phyloP scores from a whole-genome alignment of 73 alveolate genomes.

The Breviolum minutum region DNA sequence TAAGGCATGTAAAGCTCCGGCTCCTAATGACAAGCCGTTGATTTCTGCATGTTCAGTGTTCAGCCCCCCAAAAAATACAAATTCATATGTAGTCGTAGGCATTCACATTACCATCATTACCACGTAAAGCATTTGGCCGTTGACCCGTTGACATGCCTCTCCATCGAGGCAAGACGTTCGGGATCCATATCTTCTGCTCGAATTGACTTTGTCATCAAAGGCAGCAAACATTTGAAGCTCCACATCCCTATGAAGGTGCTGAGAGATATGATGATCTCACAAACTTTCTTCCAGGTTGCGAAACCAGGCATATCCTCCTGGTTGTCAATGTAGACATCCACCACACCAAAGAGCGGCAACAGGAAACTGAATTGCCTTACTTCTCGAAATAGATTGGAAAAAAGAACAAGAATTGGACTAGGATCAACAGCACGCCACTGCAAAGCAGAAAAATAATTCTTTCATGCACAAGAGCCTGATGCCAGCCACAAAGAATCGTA shows the following conservation, averaged over 20 bases:
- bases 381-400: background rate
- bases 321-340: constrained; percentile 4
- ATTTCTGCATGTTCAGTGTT: too few relatives aligned
- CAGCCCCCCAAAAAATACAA: too few relatives aligned
- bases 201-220: constrained; percentile 46
- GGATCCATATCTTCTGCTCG: constrained; percentile 11
- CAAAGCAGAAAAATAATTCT: background rate
- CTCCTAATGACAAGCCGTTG: too few relatives aligned
- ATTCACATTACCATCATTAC: too few relatives aligned
- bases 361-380: constrained; percentile 19
- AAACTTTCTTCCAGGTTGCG: background rate
- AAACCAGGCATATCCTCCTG: background rate
- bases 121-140: background rate
- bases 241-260: constrained; percentile 77
- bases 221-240: constrained; percentile 87
- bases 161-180: constrained; percentile 21
- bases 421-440: background rate
- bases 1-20: too few relatives aligned
- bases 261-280: background rate
- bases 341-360: constrained; percentile 15
- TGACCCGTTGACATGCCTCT: constrained; percentile 23
- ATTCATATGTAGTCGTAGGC: too few relatives aligned
- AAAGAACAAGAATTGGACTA: background rate
- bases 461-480: background rate
- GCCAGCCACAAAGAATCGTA: constrained; percentile 68